These are phyloP conservation scores for Rhodotorula taiwanensis DNA, from an alignment of 768 basidiomycete species.

Conservation along the genomic window DNA sequence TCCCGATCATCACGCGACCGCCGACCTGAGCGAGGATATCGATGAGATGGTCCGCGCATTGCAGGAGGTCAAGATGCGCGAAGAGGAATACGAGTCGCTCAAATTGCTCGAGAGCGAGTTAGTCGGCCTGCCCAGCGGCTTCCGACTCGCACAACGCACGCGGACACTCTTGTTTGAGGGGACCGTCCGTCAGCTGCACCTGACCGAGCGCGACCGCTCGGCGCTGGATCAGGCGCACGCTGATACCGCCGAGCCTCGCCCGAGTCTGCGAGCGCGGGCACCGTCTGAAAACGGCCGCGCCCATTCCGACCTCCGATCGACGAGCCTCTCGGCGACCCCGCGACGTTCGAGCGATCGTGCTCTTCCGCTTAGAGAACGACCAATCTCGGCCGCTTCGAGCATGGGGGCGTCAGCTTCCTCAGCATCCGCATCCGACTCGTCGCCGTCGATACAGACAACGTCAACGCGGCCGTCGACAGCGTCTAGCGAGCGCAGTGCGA, in stretches of 20 bases:
- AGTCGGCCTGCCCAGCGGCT: conserved; percentile 54
- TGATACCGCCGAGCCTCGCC: not conserved
- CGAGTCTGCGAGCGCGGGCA: conserved; percentile 4
- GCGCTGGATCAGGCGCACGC: conserved; percentile 18
- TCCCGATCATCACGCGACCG: conserved; percentile 61
- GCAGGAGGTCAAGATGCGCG: conserved; percentile 74
- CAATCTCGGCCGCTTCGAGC: no score
- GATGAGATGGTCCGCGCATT: conserved; percentile 68
- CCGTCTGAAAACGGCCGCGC: conserved; percentile 26
- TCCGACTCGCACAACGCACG: conserved; percentile 60
- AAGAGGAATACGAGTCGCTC: conserved; percentile 77
- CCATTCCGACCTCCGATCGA: conserved; percentile 15
- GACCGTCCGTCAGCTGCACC: conserved; percentile 50
- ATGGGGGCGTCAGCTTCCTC: no score
- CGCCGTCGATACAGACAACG: not conserved
- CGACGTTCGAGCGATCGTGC: not conserved
- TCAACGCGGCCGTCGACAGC: not conserved
- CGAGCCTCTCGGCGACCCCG: not conserved
- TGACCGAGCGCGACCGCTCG: conserved; percentile 43
- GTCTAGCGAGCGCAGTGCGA: no score
- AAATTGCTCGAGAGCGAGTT: conserved; percentile 59
- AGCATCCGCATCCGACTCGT: no score
- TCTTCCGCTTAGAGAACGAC: no score
- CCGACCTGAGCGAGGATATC: conserved; percentile 59
- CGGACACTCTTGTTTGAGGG: conserved; percentile 69